phyloP scores from a whole-genome alignment of 2,329 filamentous ascomycete species.

The Penicillium verrucosum region DNA sequence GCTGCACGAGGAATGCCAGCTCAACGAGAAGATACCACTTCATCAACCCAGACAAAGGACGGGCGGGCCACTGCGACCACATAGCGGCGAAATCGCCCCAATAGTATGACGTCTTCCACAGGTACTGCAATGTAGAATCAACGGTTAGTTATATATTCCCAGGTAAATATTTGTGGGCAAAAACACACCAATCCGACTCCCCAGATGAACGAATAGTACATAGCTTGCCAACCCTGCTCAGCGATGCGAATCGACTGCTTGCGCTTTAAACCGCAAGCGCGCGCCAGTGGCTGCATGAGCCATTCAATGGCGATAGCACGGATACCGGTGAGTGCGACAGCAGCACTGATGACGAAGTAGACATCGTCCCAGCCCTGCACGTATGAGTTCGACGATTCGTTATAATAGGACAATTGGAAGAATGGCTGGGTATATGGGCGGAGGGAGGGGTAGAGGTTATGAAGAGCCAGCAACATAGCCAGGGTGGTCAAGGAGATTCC shows the following conservation, averaged over 20 bases:
- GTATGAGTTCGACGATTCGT: slow-evolving; percentile 66
- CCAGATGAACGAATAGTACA: slow-evolving; percentile 83
- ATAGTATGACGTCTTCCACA: slow-evolving; percentile 74
- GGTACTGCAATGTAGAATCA: slow-evolving; percentile 56
- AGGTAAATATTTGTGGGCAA: background rate
- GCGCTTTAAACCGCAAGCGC: slow-evolving; percentile 67
- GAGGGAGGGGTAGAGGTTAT: slow-evolving; percentile 77
- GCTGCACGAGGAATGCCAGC: slow-evolving; percentile 90
- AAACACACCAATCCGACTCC: slow-evolving; percentile 71
- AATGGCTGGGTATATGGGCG: slow-evolving; percentile 80
- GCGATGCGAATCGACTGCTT: slow-evolving; percentile 82
- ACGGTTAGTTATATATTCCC: slow-evolving; percentile 6
- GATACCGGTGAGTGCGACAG: slow-evolving; percentile 81
- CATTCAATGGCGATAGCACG: slow-evolving; percentile 86
- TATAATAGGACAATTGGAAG: slow-evolving; percentile 81
- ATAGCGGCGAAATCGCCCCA: slow-evolving; percentile 73
- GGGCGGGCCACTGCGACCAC: slow-evolving; percentile 80
- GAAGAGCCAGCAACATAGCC: slow-evolving; percentile 75
- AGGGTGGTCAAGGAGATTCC: slow-evolving; percentile 84
- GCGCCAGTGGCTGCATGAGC: slow-evolving; percentile 73
- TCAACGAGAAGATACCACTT: slow-evolving; percentile 91
- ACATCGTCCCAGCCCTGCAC: slow-evolving; percentile 74
- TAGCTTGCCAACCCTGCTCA: slow-evolving; percentile 86
- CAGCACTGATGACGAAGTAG: slow-evolving; percentile 72
- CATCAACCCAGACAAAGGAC: slow-evolving; percentile 68